phyloP scores from a whole-genome alignment of 495 filamentous ascomycete genomes.

The Tricharina praecox region DNA sequence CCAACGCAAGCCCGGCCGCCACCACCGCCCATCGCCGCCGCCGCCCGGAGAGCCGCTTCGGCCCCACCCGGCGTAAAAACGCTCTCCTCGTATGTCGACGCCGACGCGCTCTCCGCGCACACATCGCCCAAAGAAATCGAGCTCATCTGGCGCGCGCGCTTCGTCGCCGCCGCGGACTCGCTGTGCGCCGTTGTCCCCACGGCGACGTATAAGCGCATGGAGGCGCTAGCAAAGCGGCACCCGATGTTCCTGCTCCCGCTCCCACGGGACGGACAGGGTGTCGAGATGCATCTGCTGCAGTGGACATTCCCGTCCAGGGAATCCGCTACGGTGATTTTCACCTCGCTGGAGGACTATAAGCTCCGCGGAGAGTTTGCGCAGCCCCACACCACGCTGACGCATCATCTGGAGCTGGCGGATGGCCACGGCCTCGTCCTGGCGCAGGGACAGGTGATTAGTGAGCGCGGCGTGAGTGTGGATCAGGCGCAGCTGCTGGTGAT shows the following conservation, averaged over 20 bases:
- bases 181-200: constrained; percentile 68
- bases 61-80: constrained; percentile 50
- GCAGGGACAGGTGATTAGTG: constrained; percentile 61
- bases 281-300: constrained; percentile 69
- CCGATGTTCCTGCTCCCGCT: constrained; percentile 86
- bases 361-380: constrained; percentile 70
- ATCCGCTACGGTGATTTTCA: constrained; percentile 76
- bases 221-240: constrained; percentile 46
- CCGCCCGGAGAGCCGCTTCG: constrained; percentile 25
- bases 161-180: constrained; percentile 48
- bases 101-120: constrained; percentile 54
- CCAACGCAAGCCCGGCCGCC: constrained; percentile 16
- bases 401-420: constrained; percentile 62
- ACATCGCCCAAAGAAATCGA: constrained; percentile 61
- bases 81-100: constrained; percentile 65
- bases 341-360: constrained; percentile 80
- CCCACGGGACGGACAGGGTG: constrained; percentile 50
- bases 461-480: constrained; percentile 55
- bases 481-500: constrained; percentile 82
- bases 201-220: constrained; percentile 51
- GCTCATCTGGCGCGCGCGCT: constrained; percentile 78
- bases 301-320: constrained; percentile 50
- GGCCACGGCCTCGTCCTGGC: constrained; percentile 64
- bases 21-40: constrained; percentile 28
- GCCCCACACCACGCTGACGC: constrained; percentile 85